Evolutionary conservation across 1,284 basidiomycete genomes (phyloP), one percentile per base, ranked within the genome.

Genomic region (Mycena citricolor): DNA sequence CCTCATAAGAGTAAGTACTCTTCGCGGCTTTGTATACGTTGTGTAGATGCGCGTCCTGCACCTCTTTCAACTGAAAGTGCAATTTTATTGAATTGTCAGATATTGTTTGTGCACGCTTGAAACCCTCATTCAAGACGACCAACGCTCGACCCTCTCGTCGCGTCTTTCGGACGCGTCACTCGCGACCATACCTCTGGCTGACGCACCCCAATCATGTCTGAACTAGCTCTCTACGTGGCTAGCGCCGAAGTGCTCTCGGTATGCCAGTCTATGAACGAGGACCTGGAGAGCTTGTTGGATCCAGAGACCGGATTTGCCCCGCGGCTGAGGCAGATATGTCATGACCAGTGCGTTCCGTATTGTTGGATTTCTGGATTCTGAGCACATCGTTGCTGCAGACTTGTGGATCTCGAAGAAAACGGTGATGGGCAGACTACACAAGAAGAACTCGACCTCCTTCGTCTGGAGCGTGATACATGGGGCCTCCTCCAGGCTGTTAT

Each of bases 391-490:
- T 16, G 20, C 29, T 29, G 20, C 14, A 83, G 82, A 52, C 61
- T 83, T 21, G 62, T 65, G 36, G 77, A 81, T 45, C 57, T 76
- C 2, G 72, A 79, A 54, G 71, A 73, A 21, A 61, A 58, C 14
- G 57, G 62, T 4, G 68, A 67, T 19, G 66, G 61, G 2, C 58
- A 62, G 34, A 57, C 64, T 29, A 64, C 71, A 12, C 63, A 61
- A 13, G 71, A 77, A 14, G 81, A 85, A 54, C 51, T 82, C 1
- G 79, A 83, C 23, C 67, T 80, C 2, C 64, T 90, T 51, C 71
- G 74, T 20, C 69, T 92, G 60, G 90, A 93, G 61, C 72, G 79
- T 32, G 83, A 87, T 61, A 92, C 90, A 1, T 93, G 90, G 90
- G 76, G 74, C 1, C 70, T 93, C 0, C 59, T 92, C 4, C 87